Evolutionary conservation across 192 early-diverging fungal genomes (phyloP), one percentile per base, ranked within the genome.

Genomic region (Podila verticillata): DNA sequence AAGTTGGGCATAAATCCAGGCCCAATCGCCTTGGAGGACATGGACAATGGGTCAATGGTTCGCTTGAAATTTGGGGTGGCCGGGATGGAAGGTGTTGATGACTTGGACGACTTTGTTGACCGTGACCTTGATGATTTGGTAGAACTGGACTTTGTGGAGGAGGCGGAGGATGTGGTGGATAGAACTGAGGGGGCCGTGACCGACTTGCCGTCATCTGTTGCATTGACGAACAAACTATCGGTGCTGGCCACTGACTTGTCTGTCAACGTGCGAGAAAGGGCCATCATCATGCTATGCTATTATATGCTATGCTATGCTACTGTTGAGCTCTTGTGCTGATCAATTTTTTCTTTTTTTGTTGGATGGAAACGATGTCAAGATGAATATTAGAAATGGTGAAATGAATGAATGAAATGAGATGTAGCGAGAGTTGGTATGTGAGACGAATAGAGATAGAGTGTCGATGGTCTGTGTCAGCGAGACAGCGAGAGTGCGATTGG

Each of bases 1-100:
- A 74, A 74, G 59, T 65, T 61, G 63, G 65, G 68, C 68, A 69
- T 69, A 28, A 63, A 57, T 20, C 64, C 58, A 8, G 65, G 65
- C 2, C 59, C 48, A 29, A 63, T 24, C 9, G 73, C 22, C 35
- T 74, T 74, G 32, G 73, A 57, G 20, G 73, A 74, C 73, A 68
- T 68, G n/a, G 65, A 65, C 26, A 68, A 24, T 32, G 66, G 73
- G 48, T 74, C 73, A 22, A 60, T 35, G 5, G 72, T 44, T 3
- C 64, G 57, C 49, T 74, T 74, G 64, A 64, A 74, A 15, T 61
- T 51, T 2, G 57, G 44, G 0, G 72, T 54, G 32, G 65, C 66
- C 3, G 72, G 72, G 19, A 39, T 32, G 15, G 63, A 64, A 9
- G 72, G 60, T 13, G 57, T 34, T 7, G 65, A 56, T 4, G 73